phyloP scores from a whole-genome alignment of 768 basidiomycete species.

The Holtermannia corniformis region DNA sequence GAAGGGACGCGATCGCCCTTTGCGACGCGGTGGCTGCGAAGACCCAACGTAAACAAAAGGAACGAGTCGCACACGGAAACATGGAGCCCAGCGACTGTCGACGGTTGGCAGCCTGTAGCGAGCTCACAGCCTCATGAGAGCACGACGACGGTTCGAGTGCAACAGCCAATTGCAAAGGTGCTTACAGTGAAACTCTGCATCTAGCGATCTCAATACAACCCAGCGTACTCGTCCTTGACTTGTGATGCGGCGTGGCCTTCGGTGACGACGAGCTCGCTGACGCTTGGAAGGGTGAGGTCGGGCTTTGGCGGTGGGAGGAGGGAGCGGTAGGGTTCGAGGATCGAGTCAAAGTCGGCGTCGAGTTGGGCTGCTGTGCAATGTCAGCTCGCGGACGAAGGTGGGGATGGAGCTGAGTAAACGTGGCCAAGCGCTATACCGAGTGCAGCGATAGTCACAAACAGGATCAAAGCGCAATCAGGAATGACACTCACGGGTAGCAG shows the following conservation, averaged over 20 bases:
- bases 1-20: too few species aligned
- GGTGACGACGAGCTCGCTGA: constrained; percentile 13
- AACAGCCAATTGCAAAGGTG: too few species aligned
- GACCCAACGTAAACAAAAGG: too few species aligned
- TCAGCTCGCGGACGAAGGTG: constrained; percentile 18
- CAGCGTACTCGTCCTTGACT: constrained; percentile 36
- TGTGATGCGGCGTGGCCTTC: constrained; percentile 10
- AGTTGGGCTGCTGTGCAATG: neutral
- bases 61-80: too few species aligned
- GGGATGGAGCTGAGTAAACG: constrained; percentile 7
- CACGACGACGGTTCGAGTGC: too few species aligned
- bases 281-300: constrained; percentile 12
- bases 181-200: too few species aligned
- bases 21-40: too few species aligned
- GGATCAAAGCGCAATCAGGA: neutral
- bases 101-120: too few species aligned
- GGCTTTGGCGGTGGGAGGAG: constrained; percentile 33
- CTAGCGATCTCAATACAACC: constrained; percentile 28
- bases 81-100: too few species aligned
- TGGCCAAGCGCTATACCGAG: too few species aligned
- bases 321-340: constrained; percentile 33
- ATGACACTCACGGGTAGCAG: neutral
- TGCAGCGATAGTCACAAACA: neutral
- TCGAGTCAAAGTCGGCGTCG: constrained; percentile 33
- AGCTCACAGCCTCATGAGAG: too few species aligned